Percentiles rank a stretch among this genome's conserved stretches.
Evolutionary conservation across 2,329 filamentous ascomycete genomes (phyloP).

Genomic region (Aspergillus pseudoviridinutans): DNA sequence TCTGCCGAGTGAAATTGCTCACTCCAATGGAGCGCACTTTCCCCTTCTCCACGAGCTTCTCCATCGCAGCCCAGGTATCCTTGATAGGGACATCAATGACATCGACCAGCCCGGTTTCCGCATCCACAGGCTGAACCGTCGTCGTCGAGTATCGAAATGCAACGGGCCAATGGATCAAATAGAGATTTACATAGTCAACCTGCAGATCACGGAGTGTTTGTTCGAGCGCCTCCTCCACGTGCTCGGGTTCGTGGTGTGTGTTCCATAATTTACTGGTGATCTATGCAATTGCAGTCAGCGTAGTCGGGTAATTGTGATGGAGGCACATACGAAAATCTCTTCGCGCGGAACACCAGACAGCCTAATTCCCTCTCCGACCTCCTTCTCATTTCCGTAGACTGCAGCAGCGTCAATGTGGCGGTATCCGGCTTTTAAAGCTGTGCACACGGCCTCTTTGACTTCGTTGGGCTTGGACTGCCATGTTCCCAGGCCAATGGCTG

Average conservation of each 20-base stretch:
- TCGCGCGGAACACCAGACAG: constrained; percentile 28
- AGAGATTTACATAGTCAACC: constrained; percentile 65
- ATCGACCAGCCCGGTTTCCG: constrained; percentile 16
- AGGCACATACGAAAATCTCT: constrained; percentile 34
- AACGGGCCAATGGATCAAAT: constrained; percentile 47
- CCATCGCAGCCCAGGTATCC: constrained; percentile 60
- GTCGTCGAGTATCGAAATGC: constrained; percentile 15
- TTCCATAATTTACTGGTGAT: constrained; percentile 39
- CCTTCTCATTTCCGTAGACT: constrained; percentile 42
- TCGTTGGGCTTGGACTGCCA: constrained; percentile 58
- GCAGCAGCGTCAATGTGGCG: constrained; percentile 51
- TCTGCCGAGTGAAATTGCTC: constrained; percentile 59
- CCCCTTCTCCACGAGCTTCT: constrained; percentile 52
- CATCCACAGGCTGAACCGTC: constrained; percentile 14
- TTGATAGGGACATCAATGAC: constrained; percentile 17
- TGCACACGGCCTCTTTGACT: constrained; percentile 43
- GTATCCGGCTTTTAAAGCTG: constrained; percentile 49
- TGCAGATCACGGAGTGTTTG: constrained; percentile 57
- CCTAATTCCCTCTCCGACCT: constrained; percentile 42
- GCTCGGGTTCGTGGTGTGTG: constrained; percentile 55
- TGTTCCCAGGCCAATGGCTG: constrained; percentile 1
- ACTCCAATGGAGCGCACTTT: constrained; percentile 65
- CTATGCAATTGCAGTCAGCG: neutral
- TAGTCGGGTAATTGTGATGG: neutral
- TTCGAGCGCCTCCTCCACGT: constrained; percentile 73